Evolutionary conservation across 306 rosid species (phyloP).

Genomic region (Heteromeles arbutifolia): DNA sequence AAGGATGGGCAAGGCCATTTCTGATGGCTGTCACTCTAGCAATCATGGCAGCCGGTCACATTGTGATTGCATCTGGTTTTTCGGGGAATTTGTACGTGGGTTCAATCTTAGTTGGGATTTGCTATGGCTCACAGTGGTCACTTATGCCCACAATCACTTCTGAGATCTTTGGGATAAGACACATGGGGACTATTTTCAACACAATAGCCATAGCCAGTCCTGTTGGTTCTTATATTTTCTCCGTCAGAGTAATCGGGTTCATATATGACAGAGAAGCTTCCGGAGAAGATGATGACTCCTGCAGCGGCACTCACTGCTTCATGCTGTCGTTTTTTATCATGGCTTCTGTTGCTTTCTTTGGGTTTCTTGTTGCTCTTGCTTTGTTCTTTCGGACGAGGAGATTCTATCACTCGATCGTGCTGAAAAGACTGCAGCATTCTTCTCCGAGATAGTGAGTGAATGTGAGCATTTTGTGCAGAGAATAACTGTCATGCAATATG

Average conservation of each 20-base stretch:
- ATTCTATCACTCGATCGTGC: conserved; percentile 47
- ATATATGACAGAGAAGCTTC: conserved; percentile 61
- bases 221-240: conserved; percentile 77
- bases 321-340: conserved; percentile 58
- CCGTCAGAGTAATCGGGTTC: conserved; percentile 69
- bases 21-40: conserved; percentile 49
- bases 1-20: conserved; percentile 71
- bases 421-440: conserved; percentile 39
- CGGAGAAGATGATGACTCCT: conserved; percentile 20
- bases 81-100: conserved; percentile 67
- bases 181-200: conserved; percentile 87
- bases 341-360: conserved; percentile 51
- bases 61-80: conserved; percentile 60
- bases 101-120: conserved; percentile 68
- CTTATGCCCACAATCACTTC: conserved; percentile 82
- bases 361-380: conserved; percentile 49
- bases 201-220: conserved; percentile 73
- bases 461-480: too few relatives aligned
- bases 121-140: conserved; percentile 86
- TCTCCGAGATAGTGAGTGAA: neutral
- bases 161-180: conserved; percentile 71
- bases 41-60: conserved; percentile 50
- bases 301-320: conserved; percentile 67
- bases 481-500: too few relatives aligned
- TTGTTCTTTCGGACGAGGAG: conserved; percentile 59